Conservation (phyloP, 495 filamentous ascomycete genomes). For the Penicilliopsis zonata region DNA sequence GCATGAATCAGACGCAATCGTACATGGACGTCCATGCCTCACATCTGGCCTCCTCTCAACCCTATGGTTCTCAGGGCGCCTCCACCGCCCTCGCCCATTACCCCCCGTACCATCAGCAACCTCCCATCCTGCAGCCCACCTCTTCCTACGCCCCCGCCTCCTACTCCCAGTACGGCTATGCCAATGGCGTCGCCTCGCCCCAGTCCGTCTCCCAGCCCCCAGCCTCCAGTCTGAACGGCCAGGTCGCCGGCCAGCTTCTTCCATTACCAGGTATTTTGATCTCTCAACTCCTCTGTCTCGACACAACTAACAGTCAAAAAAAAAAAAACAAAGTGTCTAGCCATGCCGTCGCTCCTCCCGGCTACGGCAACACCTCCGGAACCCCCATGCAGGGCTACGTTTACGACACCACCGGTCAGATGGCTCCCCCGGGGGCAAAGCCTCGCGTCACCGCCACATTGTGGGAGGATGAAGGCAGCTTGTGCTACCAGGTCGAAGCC, state of each 20-base stretch:
- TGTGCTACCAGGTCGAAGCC: constrained; percentile 97
- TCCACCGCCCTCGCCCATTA: constrained; percentile 65
- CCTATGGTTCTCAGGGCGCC: constrained; percentile 69
- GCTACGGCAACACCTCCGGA: constrained; percentile 38
- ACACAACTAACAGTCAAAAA: no score
- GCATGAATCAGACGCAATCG: constrained; percentile 74
- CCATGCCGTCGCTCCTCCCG: constrained; percentile 30
- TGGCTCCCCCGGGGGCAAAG: constrained; percentile 93
- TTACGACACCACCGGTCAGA: constrained; percentile 84
- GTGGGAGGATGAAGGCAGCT: constrained; percentile 96
- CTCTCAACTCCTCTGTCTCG: constrained; percentile 4
- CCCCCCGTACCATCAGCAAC: constrained; percentile 61
- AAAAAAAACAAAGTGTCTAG: constrained; percentile 31
- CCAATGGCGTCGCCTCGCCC: constrained; percentile 64
- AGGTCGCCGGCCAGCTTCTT: constrained; percentile 44
- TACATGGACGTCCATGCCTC: constrained; percentile 76
- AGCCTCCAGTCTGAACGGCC: constrained; percentile 51
- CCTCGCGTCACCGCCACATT: constrained; percentile 94
- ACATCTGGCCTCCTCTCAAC: constrained; percentile 72
- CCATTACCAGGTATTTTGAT: constrained; percentile 49
- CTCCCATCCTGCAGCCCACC: constrained; percentile 70
- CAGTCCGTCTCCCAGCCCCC: constrained; percentile 54
- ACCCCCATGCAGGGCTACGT: constrained; percentile 39
- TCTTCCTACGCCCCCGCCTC: constrained; percentile 57
- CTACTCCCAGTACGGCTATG: constrained; percentile 64